Evolutionary conservation across 2,329 filamentous ascomycete genomes (phyloP), one percentile per base, ranked within the genome.

Genomic region (Aspergillus cejpii): DNA sequence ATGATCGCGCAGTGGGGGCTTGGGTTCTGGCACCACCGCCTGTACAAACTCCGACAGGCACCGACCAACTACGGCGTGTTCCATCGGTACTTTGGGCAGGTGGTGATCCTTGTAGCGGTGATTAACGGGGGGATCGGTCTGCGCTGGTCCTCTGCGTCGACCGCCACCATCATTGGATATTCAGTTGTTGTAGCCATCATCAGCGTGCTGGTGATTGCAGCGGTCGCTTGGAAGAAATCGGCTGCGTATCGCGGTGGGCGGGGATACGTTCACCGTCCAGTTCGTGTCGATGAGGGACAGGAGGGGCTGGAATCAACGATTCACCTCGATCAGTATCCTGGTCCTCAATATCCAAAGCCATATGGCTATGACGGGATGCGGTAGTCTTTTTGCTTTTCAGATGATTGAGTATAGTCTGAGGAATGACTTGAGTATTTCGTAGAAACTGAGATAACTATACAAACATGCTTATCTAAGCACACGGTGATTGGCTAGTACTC

Each of bases 11-110:
- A 72, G 45, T 60, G 64, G 46, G 53, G 60, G 4, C 57, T 70
- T n/a, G 69, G 69, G 12, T 59, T 66, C 37, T 57, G 62, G 40
- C 65, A 71, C 44, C 68, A 71, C 52, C 46, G 60, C 21, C 50
- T 66, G 40, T 69, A 63, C 49, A 55, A 50, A 44, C 49, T 36
- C 14, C 36, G 39, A 19, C 39, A 49, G 15, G 20, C 19, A 10
- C 28, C 50, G 1, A 52, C 54, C 1, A 47, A 39, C 41, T 41
- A 51, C 40, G 47, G 58, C 38, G 20, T 51, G 40, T 43, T 57
- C n/a, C 62, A 64, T 38, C 44, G 57, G 11, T 57, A 58, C 24
- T 47, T 62, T 4, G 62, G 62, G 4, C 50, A 56, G 15, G 38
- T 55, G 5, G 40, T 64, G 5, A 37, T 64, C 11, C 39, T 61